These are phyloP conservation scores for Arachnopeziza araneosa DNA, from an alignment of 2,329 filamentous ascomycete genomes.

Conservation along the genomic window DNA sequence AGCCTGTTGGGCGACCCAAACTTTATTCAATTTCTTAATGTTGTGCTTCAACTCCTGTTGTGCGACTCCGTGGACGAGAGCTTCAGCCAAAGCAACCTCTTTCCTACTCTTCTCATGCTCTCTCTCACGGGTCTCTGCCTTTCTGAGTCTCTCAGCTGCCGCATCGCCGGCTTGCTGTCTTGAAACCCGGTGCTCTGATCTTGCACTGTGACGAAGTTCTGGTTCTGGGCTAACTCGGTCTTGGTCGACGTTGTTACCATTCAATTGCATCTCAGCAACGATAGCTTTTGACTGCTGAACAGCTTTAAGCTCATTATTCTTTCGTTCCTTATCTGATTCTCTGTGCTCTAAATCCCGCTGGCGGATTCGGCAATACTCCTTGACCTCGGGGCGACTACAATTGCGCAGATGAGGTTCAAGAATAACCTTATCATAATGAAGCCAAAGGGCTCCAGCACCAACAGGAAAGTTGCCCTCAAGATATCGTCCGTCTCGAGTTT, in stretches of 20 bases:
- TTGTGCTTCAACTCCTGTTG: conserved; percentile 27
- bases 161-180: conserved; percentile 22
- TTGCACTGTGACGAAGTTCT: conserved; percentile 25
- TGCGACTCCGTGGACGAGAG: conserved; percentile 20
- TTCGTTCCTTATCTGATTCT: conserved; percentile 43
- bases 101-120: conserved; percentile 26
- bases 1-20: conserved; percentile 27
- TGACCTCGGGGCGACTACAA: conserved; percentile 50
- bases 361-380: conserved; percentile 58
- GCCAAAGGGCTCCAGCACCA: conserved; percentile 57
- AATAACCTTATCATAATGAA: conserved; percentile 55
- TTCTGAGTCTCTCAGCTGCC: conserved; percentile 15
- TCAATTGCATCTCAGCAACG: conserved; percentile 14
- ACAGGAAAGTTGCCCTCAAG: conserved; percentile 55
- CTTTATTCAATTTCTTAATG: conserved; percentile 27
- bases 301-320: conserved; percentile 38
- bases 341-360: conserved; percentile 52
- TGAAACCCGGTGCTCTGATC: conserved; percentile 21
- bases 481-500: conserved; percentile 54
- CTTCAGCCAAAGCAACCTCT: conserved; percentile 25
- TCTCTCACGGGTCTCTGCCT: conserved; percentile 23
- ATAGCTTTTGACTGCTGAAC: conserved; percentile 20
- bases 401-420: conserved; percentile 50
- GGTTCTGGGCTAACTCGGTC: conserved; percentile 17
- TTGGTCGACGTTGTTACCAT: conserved; percentile 4